phyloP scores from a whole-genome alignment of 169 alveolate genomes.

The Babesia divergens region DNA sequence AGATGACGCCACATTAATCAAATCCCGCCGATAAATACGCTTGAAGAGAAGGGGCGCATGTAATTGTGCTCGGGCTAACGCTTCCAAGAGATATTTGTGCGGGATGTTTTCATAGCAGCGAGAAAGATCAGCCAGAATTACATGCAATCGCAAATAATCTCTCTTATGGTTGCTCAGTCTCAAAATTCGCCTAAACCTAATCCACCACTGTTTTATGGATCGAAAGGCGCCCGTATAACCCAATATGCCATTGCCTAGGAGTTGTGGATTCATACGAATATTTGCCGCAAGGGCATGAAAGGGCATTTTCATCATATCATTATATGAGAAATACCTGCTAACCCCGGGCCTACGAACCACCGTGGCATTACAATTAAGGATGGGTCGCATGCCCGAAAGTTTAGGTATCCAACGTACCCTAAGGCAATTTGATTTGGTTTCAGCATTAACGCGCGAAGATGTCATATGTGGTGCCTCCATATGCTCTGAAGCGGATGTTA shows the following conservation, averaged over 20 bases:
- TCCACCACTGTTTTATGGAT: slow-evolving; percentile 60
- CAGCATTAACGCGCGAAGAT: not conserved
- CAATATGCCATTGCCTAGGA: slow-evolving; percentile 51
- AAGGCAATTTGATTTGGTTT: not conserved
- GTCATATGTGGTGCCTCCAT: not conserved
- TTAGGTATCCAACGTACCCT: slow-evolving; percentile 60
- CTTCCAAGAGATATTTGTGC: slow-evolving; percentile 29
- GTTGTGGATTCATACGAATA: slow-evolving; percentile 2
- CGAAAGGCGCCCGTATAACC: slow-evolving; percentile 42
- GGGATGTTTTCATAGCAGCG: slow-evolving; percentile 55
- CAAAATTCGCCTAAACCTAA: slow-evolving; percentile 5
- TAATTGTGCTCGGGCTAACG: not conserved
- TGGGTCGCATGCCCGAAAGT: slow-evolving; percentile 63
- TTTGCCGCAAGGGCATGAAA: slow-evolving; percentile 35
- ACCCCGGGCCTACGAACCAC: not conserved
- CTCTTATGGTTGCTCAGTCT: not conserved
- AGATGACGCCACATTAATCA: slow-evolving; percentile 41
- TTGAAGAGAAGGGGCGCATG: slow-evolving; percentile 13
- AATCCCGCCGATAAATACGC: slow-evolving; percentile 11
- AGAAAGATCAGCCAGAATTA: slow-evolving; percentile 56
- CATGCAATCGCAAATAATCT: slow-evolving; percentile 13
- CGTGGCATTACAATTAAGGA: slow-evolving; percentile 32
- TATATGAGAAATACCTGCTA: not conserved
- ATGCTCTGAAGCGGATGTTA: not conserved
- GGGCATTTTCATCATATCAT: slow-evolving; percentile 33